Conservation (phyloP, 495 filamentous ascomycete genomes). For the Penicillium robsamsonii region DNA sequence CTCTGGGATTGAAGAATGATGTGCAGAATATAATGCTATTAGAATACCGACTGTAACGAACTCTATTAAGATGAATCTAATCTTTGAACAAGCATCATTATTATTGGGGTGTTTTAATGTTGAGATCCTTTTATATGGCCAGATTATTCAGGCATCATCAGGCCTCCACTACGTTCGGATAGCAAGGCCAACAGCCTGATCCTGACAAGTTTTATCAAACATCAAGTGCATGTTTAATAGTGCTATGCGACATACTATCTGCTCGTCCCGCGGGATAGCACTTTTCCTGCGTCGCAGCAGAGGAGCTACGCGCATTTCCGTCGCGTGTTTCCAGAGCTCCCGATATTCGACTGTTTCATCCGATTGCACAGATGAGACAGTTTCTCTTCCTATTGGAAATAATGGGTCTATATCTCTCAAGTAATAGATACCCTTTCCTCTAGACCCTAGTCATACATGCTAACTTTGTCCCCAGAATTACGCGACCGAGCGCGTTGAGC, state of each 20-base stretch:
- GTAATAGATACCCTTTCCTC: conserved; percentile 15
- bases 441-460: background rate
- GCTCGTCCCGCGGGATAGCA: background rate
- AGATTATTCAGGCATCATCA: conserved; percentile 5
- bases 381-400: conserved; percentile 32
- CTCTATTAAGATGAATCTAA: background rate
- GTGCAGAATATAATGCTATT: background rate
- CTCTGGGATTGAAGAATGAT: background rate
- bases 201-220: conserved; percentile 25
- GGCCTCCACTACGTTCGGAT: conserved; percentile 1
- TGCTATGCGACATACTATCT: conserved; percentile 18
- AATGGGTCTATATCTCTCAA: conserved; percentile 34
- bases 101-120: background rate
- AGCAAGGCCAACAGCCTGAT: conserved; percentile 45
- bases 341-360: conserved; percentile 11
- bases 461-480: conserved; percentile 23
- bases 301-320: background rate
- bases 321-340: background rate
- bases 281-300: background rate
- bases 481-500: conserved; percentile 17
- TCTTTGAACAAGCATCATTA: background rate
- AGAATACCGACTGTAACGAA: background rate
- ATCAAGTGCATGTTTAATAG: background rate
- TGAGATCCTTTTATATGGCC: background rate
- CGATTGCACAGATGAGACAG: conserved; percentile 17